A percentile compares a stretch with the other conserved stretches of the same genome.
Evolutionary conservation across 2,329 filamentous ascomycete species (phyloP).

Genomic region (Beauveria asiatica): DNA sequence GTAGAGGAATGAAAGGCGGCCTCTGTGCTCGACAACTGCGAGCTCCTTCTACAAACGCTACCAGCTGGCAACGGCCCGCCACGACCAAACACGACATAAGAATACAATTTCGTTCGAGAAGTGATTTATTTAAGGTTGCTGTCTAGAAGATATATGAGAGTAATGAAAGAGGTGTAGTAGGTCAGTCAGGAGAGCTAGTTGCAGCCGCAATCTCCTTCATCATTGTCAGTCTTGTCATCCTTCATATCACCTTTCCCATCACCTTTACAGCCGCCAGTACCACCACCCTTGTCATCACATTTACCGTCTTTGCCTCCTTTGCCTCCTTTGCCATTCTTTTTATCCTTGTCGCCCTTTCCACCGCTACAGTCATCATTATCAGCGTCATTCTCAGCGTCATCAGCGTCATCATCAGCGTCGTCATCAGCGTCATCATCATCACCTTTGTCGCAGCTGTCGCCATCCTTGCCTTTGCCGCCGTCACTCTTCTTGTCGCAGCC

Average conservation of each 20-base stretch:
- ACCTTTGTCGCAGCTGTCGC: background rate
- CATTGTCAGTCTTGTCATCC: background rate
- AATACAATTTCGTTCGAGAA: background rate
- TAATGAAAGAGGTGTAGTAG: background rate
- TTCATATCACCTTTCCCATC: background rate
- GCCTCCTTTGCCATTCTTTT: background rate
- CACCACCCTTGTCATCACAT: background rate
- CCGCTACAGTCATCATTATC: background rate
- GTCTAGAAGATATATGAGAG: background rate
- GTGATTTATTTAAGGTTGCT: background rate
- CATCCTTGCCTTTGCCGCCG: background rate
- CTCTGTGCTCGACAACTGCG: background rate
- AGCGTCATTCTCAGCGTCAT: background rate
- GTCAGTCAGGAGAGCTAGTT: background rate
- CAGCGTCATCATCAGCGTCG: background rate
- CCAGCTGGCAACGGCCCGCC: background rate
- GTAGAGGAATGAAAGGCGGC: background rate
- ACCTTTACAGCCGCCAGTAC: background rate
- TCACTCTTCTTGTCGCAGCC: background rate
- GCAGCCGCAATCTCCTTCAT: slow-evolving; percentile 10
- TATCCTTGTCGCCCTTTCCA: background rate
- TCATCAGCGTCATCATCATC: background rate
- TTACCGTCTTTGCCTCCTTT: background rate
- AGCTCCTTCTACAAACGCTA: background rate
- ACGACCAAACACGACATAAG: background rate